A percentile compares a stretch with the other conserved stretches of the same genome.
Conservation (phyloP, 371 early-diverging fungal species). For the Parasitella parasitica region DNA sequence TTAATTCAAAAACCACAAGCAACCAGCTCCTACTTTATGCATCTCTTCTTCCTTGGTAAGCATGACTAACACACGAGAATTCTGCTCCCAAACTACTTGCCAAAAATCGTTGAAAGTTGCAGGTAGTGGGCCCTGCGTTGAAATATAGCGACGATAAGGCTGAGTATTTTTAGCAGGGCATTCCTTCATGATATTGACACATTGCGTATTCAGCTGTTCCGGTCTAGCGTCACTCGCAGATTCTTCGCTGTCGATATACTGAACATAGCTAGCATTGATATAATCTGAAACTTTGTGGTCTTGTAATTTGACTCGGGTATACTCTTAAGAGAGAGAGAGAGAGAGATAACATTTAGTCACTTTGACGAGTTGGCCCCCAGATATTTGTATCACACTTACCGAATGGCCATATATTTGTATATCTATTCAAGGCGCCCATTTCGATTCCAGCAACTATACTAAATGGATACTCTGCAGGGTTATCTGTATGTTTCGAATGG, state of each 20-base stretch:
- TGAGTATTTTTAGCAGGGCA: conserved; percentile 8
- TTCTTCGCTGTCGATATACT: conserved; percentile 31
- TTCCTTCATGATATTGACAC: conserved; percentile 22
- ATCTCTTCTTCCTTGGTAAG: conserved; percentile 84
- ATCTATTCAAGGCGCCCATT: conserved; percentile 70
- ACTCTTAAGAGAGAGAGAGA: conserved; percentile 39
- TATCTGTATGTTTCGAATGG: conserved; percentile 45
- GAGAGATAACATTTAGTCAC: conserved; percentile 1
- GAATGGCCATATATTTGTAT: conserved; percentile 79
- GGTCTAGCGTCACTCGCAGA: conserved; percentile 81
- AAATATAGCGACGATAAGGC: conserved; percentile 66
- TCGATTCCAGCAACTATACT: conserved; percentile 69
- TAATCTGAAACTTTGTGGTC: conserved; percentile 62
- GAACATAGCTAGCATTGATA: conserved; percentile 75
- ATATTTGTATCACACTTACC: conserved; percentile 45
- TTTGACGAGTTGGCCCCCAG: conserved; percentile 1
- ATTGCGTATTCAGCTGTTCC: conserved; percentile 20
- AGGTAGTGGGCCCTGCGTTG: conserved; percentile 87
- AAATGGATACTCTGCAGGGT: conserved; percentile 45
- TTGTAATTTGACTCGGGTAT: conserved; percentile 52
- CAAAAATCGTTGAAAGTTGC: conserved; percentile 88
- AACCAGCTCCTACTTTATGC: conserved; percentile 46
- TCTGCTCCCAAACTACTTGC: conserved; percentile 87
- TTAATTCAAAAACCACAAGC: neutral
- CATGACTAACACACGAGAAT: conserved; percentile 81